Conservation (phyloP, 306 rosid species). For the Quercus dentata region DNA sequence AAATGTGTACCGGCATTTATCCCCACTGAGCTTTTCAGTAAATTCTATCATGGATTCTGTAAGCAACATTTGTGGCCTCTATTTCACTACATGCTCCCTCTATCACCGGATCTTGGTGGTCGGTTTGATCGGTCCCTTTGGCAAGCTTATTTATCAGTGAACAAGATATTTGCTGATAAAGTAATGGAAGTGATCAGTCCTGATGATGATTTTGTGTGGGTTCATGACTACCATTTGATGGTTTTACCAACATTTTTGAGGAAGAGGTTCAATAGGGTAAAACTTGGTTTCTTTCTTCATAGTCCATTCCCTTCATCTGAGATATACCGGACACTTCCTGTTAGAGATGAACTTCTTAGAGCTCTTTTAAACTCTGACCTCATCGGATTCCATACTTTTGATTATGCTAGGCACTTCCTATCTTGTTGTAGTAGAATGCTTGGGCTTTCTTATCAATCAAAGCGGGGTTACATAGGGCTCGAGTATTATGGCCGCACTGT, state of each 20-base stretch:
- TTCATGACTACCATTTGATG: conserved; percentile 94
- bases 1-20: conserved; percentile 82
- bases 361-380: conserved; percentile 86
- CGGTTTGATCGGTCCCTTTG: conserved; percentile 77
- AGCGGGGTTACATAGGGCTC: conserved; percentile 88
- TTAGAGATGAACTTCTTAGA: conserved; percentile 80
- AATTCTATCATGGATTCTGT: conserved; percentile 91
- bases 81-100: conserved; percentile 91
- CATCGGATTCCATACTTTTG: conserved; percentile 89
- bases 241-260: conserved; percentile 89
- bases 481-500: conserved; percentile 92
- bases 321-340: conserved; percentile 80
- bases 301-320: conserved; percentile 69
- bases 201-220: conserved; percentile 73
- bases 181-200: conserved; percentile 87
- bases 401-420: conserved; percentile 87
- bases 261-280: conserved; percentile 53
- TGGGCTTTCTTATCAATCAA: conserved; percentile 76
- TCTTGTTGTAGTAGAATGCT: conserved; percentile 94
- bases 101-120: conserved; percentile 84
- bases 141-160: conserved; percentile 90
- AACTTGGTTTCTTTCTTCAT: conserved; percentile 60
- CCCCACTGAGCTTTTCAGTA: conserved; percentile 71
- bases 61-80: conserved; percentile 87
- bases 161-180: conserved; percentile 92